Percentiles rank a stretch among this genome's conserved stretches.
Evolutionary conservation across 2,329 filamentous ascomycete species (phyloP).

Genomic region (Penicillium sp.): DNA sequence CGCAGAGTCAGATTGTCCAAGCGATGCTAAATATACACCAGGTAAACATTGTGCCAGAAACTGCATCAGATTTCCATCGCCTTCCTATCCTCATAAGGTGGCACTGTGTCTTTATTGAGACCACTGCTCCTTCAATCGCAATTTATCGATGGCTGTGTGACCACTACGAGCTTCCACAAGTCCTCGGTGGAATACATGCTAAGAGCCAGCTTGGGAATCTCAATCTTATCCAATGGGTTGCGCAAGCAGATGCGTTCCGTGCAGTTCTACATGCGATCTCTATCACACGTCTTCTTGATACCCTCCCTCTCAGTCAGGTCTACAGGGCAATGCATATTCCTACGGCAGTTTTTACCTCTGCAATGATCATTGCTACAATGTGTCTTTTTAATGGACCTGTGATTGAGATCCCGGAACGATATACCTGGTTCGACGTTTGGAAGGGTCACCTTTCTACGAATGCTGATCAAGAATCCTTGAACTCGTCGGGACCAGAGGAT

Average conservation of each 20-base stretch:
- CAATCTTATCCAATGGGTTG: slow-evolving; percentile 9
- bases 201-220: slow-evolving; percentile 2
- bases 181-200: slow-evolving; percentile 6
- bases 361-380: slow-evolving; percentile 9
- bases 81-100: slow-evolving; percentile 11
- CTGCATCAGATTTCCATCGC: not conserved
- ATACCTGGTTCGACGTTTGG: slow-evolving; percentile 7
- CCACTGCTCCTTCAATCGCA: slow-evolving; percentile 7
- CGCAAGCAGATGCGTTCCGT: slow-evolving; percentile 9
- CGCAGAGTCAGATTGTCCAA: slow-evolving; percentile 4
- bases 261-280: slow-evolving; percentile 13
- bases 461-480: too few species aligned
- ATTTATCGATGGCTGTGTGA: slow-evolving; percentile 13
- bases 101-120: slow-evolving; percentile 20
- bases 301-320: slow-evolving; percentile 7
- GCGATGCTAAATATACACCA: slow-evolving; percentile 11
- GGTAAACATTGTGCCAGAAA: slow-evolving; percentile 1
- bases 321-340: slow-evolving; percentile 14
- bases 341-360: slow-evolving; percentile 15
- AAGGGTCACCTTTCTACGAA: not conserved
- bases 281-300: slow-evolving; percentile 10
- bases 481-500: not conserved
- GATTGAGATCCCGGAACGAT: slow-evolving; percentile 4
- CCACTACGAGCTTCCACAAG: slow-evolving; percentile 6
- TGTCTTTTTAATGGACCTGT: slow-evolving; percentile 6